Percentiles rank a stretch among this genome's conserved stretches.
Conservation (phyloP, 2,329 filamentous ascomycete genomes). For the Orbilia blumenaviensis region DNA sequence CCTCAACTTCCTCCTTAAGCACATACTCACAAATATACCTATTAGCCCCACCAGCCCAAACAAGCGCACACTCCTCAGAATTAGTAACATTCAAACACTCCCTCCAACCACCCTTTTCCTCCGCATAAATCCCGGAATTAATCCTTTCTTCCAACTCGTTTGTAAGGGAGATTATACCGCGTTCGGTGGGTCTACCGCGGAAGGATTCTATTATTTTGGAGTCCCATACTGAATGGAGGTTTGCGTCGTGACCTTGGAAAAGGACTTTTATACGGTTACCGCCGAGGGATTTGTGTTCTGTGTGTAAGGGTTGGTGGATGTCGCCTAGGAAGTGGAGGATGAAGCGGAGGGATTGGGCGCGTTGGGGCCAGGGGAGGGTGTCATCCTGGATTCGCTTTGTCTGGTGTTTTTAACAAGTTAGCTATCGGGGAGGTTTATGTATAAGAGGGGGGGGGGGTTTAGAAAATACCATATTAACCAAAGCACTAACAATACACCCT, state of each 20-base stretch:
- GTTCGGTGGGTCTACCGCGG: conserved; percentile 66
- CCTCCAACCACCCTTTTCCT: conserved; percentile 67
- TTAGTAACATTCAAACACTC: conserved; percentile 68
- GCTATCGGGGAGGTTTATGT: conserved; percentile 56
- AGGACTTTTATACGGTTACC: conserved; percentile 74
- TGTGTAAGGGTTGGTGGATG: conserved; percentile 75
- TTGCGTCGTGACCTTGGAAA: conserved; percentile 69
- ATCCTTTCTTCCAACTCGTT: conserved; percentile 68
- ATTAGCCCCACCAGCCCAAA: conserved; percentile 73
- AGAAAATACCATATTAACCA: conserved; percentile 57
- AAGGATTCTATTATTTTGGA: conserved; percentile 73
- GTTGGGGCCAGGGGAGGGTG: conserved; percentile 63
- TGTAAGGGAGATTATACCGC: conserved; percentile 68
- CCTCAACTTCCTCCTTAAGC: conserved; percentile 66
- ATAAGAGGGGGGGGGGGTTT: conserved; percentile 57
- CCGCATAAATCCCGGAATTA: conserved; percentile 66
- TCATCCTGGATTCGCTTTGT: conserved; percentile 65
- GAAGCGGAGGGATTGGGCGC: conserved; percentile 64
- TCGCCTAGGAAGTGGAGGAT: conserved; percentile 75
- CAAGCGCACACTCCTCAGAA: conserved; percentile 67
- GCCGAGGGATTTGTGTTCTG: conserved; percentile 71
- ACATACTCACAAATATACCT: conserved; percentile 67
- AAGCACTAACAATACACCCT: conserved; percentile 71
- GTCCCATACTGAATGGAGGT: conserved; percentile 79
- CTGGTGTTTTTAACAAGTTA: conserved; percentile 61